These are phyloP conservation scores for Coemansia sp. DNA, from an alignment of 192 early-diverging fungal genomes.

Conservation along the genomic window DNA sequence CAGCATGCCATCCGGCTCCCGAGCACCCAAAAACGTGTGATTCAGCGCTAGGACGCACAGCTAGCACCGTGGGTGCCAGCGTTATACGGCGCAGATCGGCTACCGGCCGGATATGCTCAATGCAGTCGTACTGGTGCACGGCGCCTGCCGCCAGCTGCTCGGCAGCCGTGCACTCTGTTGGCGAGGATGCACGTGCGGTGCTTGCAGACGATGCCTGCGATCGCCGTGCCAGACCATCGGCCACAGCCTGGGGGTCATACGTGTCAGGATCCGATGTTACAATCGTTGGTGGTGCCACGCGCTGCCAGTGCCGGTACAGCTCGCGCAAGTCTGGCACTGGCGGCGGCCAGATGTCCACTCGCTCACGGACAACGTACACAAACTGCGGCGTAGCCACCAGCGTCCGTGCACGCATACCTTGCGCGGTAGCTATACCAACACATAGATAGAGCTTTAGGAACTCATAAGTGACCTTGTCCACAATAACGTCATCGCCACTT, in stretches of 20 bases:
- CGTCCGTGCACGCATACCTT: slow-evolving; percentile 31
- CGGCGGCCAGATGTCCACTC: slow-evolving; percentile 56
- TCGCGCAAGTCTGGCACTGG: slow-evolving; percentile 40
- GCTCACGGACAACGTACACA: slow-evolving; percentile 50
- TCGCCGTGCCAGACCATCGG: slow-evolving; percentile 34
- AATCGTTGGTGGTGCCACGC: slow-evolving; percentile 36
- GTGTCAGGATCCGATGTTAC: slow-evolving; percentile 49
- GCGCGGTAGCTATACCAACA: slow-evolving; percentile 17
- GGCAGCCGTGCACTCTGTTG: background rate
- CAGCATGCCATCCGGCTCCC: slow-evolving; percentile 40
- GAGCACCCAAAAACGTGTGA: slow-evolving; percentile 20
- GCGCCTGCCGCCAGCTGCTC: slow-evolving; percentile 15
- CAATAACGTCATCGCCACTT: slow-evolving; percentile 42
- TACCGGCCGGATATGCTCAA: slow-evolving; percentile 26
- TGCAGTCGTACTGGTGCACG: slow-evolving; percentile 38
- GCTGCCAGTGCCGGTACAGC: slow-evolving; percentile 48
- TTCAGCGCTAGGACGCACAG: background rate
- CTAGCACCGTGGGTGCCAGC: slow-evolving; percentile 8
- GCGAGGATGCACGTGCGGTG: slow-evolving; percentile 14
- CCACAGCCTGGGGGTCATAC: slow-evolving; percentile 34
- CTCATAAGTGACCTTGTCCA: slow-evolving; percentile 56
- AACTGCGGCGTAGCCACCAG: slow-evolving; percentile 47
- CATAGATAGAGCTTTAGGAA: slow-evolving; percentile 54
- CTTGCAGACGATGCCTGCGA: slow-evolving; percentile 26
- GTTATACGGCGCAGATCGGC: slow-evolving; percentile 31